Conservation (phyloP, 192 early-diverging fungal species). For the Polychytrium aggregatum region DNA sequence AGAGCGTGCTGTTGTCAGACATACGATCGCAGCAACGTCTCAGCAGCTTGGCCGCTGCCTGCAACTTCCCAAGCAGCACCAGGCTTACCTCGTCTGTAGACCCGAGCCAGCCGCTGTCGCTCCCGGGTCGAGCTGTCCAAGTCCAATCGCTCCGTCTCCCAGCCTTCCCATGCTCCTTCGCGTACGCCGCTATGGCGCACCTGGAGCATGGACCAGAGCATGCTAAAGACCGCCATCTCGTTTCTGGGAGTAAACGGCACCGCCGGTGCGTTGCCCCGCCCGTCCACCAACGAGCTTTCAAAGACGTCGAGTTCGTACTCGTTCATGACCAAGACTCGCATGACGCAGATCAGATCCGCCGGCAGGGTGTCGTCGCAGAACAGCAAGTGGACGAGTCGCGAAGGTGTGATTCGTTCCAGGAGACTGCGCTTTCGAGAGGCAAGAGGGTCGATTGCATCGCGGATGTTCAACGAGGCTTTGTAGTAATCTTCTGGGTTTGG, state of each 20-base stretch:
- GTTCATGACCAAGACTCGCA: constrained; percentile 25
- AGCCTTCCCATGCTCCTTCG: constrained; percentile 1
- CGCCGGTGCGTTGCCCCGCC: not conserved
- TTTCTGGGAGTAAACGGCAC: not conserved
- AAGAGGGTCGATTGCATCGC: constrained; percentile 17
- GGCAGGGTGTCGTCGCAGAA: constrained; percentile 22
- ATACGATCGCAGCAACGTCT: too few relatives aligned
- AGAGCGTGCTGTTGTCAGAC: too few relatives aligned
- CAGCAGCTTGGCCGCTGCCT: too few relatives aligned
- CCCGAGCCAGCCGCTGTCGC: not conserved
- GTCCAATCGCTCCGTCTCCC: constrained; percentile 4
- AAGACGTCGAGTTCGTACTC: constrained; percentile 10
- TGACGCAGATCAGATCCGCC: constrained; percentile 12
- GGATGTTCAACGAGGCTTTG: constrained; percentile 25
- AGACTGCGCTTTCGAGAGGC: constrained; percentile 1
- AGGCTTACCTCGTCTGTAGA: not conserved
- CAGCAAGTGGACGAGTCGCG: constrained; percentile 21
- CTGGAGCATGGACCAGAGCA: constrained; percentile 11
- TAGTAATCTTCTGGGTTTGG: constrained; percentile 36
- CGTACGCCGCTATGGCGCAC: not conserved
- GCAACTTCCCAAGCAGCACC: too few relatives aligned
- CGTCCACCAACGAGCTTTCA: not conserved
- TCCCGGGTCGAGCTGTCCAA: not conserved
- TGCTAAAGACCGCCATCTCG: constrained; percentile 8
- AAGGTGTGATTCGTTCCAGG: not conserved